phyloP scores from a whole-genome alignment of 2,329 filamentous ascomycete genomes.

The Epichloe scottii region DNA sequence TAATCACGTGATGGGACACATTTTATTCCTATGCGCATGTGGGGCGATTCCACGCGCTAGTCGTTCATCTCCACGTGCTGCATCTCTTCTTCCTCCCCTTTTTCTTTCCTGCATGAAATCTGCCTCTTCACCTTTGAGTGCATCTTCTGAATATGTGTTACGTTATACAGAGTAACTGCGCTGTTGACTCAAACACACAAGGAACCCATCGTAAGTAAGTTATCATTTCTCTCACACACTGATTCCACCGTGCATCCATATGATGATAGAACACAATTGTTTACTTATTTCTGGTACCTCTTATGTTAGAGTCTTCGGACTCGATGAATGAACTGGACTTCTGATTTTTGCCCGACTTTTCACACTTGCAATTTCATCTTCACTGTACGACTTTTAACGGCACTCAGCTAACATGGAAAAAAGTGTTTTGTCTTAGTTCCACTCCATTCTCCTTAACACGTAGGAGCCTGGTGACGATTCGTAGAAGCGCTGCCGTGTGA shows the following conservation, averaged over 20 bases:
- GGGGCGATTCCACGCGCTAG: neutral
- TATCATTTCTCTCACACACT: neutral
- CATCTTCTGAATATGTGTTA: neutral
- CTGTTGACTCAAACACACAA: neutral
- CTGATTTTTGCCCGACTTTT: slow-evolving; percentile 39
- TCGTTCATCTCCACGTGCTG: neutral
- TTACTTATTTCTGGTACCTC: slow-evolving; percentile 86
- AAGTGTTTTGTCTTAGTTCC: slow-evolving; percentile 3
- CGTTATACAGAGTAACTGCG: neutral
- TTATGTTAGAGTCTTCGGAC: slow-evolving; percentile 67
- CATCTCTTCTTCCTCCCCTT: neutral
- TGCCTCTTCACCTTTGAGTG: neutral
- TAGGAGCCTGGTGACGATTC: neutral
- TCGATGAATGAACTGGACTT: slow-evolving; percentile 81
- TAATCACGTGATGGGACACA: neutral
- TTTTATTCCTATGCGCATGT: neutral
- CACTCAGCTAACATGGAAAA: slow-evolving; percentile 3
- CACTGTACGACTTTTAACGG: neutral
- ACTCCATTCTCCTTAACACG: neutral
- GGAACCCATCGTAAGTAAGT: slow-evolving; percentile 6
- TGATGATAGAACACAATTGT: slow-evolving; percentile 61
- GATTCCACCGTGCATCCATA: slow-evolving; percentile 15
- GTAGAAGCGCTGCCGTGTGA: neutral
- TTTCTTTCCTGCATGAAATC: neutral
- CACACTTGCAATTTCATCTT: neutral